Conservation (phyloP, 768 basidiomycete species). For the Phlebiopsis gigantea region DNA sequence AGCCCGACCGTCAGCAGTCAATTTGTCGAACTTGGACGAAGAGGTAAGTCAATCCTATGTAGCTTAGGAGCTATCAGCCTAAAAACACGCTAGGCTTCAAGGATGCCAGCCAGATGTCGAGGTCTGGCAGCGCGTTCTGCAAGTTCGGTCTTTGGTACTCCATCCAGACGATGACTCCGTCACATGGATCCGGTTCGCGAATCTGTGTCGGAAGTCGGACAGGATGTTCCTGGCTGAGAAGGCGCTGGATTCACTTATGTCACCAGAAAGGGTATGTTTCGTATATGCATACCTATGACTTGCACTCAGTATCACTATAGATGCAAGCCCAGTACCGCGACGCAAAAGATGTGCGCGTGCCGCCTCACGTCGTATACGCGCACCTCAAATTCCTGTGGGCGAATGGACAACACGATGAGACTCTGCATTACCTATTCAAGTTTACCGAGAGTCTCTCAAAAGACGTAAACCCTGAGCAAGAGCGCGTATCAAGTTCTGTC, state of each 20-base stretch:
- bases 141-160: slow-evolving; percentile 90
- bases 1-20: slow-evolving; percentile 84
- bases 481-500: slow-evolving; percentile 39
- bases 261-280: slow-evolving; percentile 56
- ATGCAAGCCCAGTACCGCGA: slow-evolving; percentile 46
- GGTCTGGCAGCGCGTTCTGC: slow-evolving; percentile 96
- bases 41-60: slow-evolving; percentile 45
- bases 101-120: slow-evolving; percentile 98
- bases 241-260: slow-evolving; percentile 87
- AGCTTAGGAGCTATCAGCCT: not conserved
- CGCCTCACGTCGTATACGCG: slow-evolving; percentile 94
- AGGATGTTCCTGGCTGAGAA: slow-evolving; percentile 95
- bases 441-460: slow-evolving; percentile 73
- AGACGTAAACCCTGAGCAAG: slow-evolving; percentile 67
- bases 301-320: slow-evolving; percentile 15
- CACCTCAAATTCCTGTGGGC: slow-evolving; percentile 97
- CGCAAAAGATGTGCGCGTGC: slow-evolving; percentile 57
- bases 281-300: not conserved
- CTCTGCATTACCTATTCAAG: slow-evolving; percentile 73
- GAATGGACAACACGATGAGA: slow-evolving; percentile 69
- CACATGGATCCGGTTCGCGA: slow-evolving; percentile 99
- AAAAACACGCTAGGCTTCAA: slow-evolving; percentile 53
- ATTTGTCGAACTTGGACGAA: slow-evolving; percentile 98
- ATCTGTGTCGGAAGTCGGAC: slow-evolving; percentile 92
- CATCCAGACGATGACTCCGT: slow-evolving; percentile 91